Percentiles rank a stretch among this genome's conserved stretches.
Conservation (phyloP, 1,284 basidiomycete species). For the Malassezia restricta region DNA sequence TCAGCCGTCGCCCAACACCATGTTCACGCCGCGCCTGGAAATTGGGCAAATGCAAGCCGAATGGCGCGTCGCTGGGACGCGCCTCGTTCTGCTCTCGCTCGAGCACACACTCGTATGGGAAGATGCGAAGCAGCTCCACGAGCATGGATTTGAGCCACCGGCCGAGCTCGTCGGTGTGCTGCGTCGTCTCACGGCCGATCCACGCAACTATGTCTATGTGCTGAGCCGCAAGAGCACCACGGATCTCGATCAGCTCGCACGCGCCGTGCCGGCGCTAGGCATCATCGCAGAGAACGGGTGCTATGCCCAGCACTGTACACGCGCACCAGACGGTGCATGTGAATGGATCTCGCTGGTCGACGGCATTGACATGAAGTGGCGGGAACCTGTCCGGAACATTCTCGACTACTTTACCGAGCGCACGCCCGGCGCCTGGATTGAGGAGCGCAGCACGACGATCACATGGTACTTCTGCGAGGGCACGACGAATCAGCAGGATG, state of each 20-base stretch:
- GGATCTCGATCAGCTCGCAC: constrained; percentile 51
- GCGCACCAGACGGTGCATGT: constrained; percentile 21
- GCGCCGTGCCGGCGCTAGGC: constrained; percentile 58
- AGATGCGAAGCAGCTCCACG: constrained; percentile 43
- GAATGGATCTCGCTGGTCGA: constrained; percentile 66
- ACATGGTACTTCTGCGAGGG: constrained; percentile 59
- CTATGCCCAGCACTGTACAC: constrained; percentile 56
- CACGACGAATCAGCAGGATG: constrained; percentile 53
- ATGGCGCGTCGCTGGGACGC: constrained; percentile 51
- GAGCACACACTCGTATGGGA: constrained; percentile 61
- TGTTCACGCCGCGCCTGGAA: constrained; percentile 40
- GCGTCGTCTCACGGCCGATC: constrained; percentile 56
- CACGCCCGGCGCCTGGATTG: constrained; percentile 69
- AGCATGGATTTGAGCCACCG: constrained; percentile 50
- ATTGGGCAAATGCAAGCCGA: constrained; percentile 43
- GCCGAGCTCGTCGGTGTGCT: constrained; percentile 54
- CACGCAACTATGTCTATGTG: constrained; percentile 66
- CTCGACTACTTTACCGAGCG: constrained; percentile 65
- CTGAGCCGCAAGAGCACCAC: constrained; percentile 62
- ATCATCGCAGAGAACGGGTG: constrained; percentile 78
- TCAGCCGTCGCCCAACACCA: constrained; percentile 32
- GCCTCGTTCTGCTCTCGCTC: constrained; percentile 64
- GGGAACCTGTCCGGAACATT: constrained; percentile 64
- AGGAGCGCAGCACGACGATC: constrained; percentile 69
- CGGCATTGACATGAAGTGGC: constrained; percentile 68